Percentiles rank a stretch among this genome's conserved stretches.
Conservation (phyloP, 2,329 filamentous ascomycete genomes). For the Blastomyces parvus region DNA sequence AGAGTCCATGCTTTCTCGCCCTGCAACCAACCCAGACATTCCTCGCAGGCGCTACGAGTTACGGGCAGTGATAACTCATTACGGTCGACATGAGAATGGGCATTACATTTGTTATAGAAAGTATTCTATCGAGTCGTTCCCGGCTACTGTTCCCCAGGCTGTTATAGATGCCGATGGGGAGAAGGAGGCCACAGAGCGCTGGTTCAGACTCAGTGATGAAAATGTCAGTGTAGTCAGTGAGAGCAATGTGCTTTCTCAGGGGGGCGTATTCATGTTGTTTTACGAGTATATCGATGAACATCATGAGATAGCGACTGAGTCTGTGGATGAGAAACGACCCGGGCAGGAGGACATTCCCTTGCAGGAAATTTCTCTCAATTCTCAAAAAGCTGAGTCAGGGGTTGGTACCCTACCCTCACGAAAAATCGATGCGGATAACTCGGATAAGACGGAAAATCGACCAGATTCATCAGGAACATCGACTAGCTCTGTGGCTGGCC, state of each 20-base stretch:
- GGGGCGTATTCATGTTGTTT: conserved; percentile 93
- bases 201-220: conserved; percentile 91
- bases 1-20: conserved; percentile 62
- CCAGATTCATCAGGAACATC: conserved; percentile 1
- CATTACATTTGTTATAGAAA: conserved; percentile 90
- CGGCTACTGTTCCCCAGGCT: conserved; percentile 25
- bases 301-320: conserved; percentile 13
- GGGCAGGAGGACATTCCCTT: conserved; percentile 19
- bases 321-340: conserved; percentile 17
- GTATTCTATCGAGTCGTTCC: conserved; percentile 42
- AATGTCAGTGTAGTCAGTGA: conserved; percentile 67
- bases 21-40: conserved; percentile 46
- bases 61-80: conserved; percentile 77
- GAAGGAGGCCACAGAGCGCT: conserved; percentile 45
- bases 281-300: conserved; percentile 62
- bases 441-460: neutral
- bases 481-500: neutral
- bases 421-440: neutral
- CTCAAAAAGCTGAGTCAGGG: neutral
- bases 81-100: conserved; percentile 84
- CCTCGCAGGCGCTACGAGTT: conserved; percentile 56
- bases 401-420: neutral
- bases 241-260: conserved; percentile 61
- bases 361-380: neutral
- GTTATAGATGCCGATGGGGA: conserved; percentile 27